phyloP scores from a whole-genome alignment of 2,329 filamentous ascomycete species.

The Blastomyces parvus region DNA sequence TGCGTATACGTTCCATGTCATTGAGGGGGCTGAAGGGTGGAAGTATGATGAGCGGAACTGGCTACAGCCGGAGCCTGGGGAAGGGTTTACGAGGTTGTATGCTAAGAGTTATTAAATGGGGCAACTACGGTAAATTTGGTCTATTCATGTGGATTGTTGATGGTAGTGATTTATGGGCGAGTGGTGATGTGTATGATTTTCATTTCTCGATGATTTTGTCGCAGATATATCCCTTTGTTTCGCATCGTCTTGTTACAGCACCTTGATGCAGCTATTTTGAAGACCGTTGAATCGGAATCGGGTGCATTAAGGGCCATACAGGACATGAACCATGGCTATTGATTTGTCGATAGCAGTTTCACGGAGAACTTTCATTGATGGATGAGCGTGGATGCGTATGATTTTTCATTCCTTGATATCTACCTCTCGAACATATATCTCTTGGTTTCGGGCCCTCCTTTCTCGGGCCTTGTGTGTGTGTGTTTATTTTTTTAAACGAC shows the following conservation, averaged over 20 bases:
- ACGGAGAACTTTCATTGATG: not conserved
- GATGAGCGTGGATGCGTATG: not conserved
- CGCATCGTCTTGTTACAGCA: no score
- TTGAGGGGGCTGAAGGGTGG: slow-evolving; percentile 61
- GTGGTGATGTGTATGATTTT: not conserved
- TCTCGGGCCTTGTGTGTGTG: not conserved
- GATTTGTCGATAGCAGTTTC: no score
- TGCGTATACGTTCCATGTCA: slow-evolving; percentile 96
- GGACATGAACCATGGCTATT: no score
- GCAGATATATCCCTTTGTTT: not conserved
- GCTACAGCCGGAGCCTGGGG: slow-evolving; percentile 71
- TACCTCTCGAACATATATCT: not conserved
- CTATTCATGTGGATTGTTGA: slow-evolving; percentile 11
- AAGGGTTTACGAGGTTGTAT: slow-evolving; percentile 65
- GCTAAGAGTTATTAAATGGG: slow-evolving; percentile 9
- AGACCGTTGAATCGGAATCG: no score
- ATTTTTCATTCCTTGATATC: not conserved
- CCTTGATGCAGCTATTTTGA: no score
- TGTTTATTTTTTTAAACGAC: not conserved
- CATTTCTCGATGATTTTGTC: not conserved
- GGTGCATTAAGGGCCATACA: no score
- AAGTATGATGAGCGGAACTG: slow-evolving; percentile 82
- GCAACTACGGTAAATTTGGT: not conserved
- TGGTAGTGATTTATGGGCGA: not conserved
- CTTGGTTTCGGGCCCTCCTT: not conserved